Percentiles rank a stretch among this genome's conserved stretches.
These are phyloP conservation scores for Phyllosticta capitalensis DNA, from an alignment of 2,329 filamentous ascomycete genomes.

Conservation along the genomic window DNA sequence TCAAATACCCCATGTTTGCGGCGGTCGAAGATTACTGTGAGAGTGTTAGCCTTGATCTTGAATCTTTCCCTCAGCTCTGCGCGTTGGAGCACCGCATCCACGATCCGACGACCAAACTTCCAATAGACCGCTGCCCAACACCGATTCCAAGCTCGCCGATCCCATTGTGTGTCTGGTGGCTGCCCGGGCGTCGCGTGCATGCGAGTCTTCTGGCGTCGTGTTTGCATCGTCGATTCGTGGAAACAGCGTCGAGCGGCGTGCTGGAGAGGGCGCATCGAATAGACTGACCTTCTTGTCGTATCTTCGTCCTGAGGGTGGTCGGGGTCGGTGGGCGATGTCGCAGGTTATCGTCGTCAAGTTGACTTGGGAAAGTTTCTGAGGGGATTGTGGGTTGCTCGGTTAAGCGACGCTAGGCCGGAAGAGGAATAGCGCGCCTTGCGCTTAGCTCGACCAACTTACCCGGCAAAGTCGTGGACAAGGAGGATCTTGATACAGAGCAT, in stretches of 20 bases:
- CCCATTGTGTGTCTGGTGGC: not conserved
- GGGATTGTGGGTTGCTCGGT: slow-evolving; percentile 9
- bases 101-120: not conserved
- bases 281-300: slow-evolving; percentile 9
- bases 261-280: not conserved
- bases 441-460: no score
- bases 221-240: not conserved
- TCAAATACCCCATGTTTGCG: slow-evolving; percentile 45
- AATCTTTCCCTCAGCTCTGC: not conserved
- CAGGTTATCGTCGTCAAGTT: slow-evolving; percentile 7
- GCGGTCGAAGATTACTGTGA: slow-evolving; percentile 32
- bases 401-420: not conserved
- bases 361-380: slow-evolving; percentile 9
- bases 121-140: not conserved
- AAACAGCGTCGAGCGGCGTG: not conserved
- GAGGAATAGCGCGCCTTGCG: not conserved
- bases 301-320: slow-evolving; percentile 9
- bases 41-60: not conserved
- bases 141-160: not conserved
- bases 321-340: slow-evolving; percentile 11
- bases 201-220: not conserved
- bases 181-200: not conserved
- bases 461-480: no score
- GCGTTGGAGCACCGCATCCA: not conserved
- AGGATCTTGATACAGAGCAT: no score